phyloP scores from a whole-genome alignment of 345 rosid genomes.

The Excoecaria cochinchinensis region DNA sequence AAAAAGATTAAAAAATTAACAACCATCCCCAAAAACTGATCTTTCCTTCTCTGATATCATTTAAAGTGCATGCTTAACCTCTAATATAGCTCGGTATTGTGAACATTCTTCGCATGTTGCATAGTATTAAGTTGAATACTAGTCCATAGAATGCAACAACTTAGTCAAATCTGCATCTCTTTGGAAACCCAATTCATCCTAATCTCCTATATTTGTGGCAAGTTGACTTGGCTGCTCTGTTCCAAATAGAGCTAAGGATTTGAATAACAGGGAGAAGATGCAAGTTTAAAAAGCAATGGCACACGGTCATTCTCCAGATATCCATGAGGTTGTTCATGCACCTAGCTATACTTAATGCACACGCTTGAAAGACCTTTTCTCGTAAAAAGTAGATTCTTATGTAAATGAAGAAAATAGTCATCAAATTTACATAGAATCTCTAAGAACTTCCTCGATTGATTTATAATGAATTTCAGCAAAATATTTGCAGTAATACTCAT shows the following conservation, averaged over 20 bases:
- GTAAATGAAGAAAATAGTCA: neutral
- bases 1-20: neutral
- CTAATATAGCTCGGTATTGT: neutral
- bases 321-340: neutral
- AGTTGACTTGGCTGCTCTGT: neutral
- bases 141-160: neutral
- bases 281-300: neutral
- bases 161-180: neutral
- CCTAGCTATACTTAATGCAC: neutral
- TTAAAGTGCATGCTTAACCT: neutral
- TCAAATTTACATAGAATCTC: neutral
- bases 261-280: neutral
- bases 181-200: neutral
- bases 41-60: neutral
- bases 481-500: neutral
- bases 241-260: neutral
- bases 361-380: neutral
- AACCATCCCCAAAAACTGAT: neutral
- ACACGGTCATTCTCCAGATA: neutral
- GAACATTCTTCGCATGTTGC: neutral
- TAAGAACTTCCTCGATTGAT: neutral
- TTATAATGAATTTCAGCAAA: neutral
- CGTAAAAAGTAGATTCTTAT: neutral
- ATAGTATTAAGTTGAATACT: neutral
- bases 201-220: neutral